Base-by-base conservation (phyloP, 1,284 basidiomycete species). In the Trichosporon sp. region DNA sequence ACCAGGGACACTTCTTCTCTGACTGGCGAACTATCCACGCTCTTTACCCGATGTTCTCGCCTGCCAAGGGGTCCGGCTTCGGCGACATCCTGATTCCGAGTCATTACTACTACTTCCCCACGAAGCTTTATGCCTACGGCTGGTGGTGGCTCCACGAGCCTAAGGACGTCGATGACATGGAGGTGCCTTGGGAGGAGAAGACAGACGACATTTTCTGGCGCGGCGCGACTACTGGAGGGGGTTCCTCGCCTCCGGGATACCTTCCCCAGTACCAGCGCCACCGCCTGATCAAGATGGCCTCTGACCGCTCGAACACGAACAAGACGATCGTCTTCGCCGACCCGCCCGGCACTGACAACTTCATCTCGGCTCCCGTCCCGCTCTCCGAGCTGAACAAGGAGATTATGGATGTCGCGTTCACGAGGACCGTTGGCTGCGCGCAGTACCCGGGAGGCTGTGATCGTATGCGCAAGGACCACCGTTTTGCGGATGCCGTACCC, bases 1-100 rank as follows among this genome's bases (percentile, higher is more conserved):
- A 87, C 56, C 94, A 97, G 78, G 93, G 94, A 8, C 93, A 93
- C 80, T 97, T 96, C 83, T 98, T 96, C 87, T 92, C 92, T 21
- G 95, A 98, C 81, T 96, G 92, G 91, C 86, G 95, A 21, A 92
- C 90, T 0, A 90, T 95, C 68, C 88, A 91, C 13, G 88, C 88
- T 1, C 86, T 95, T 15, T 95, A 92, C 81, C 95, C 95, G 5
- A 88, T 98, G 65, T 91, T 98, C 81, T 95, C 92, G 2, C 94
- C 95, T 0, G 92, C 92, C 0, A 92, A 91, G 77, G 88, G 90
- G 0, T 84, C 85, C 31, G 95, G 95, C 0, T 98, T 91, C 80
- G 85, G 88, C 70, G 95, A 98, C 79, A 93, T 98, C 72, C 86
- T 91, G 66, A 94, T 98, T 72, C 95, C 95, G 0, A 93, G 91